These are phyloP conservation scores for Metschnikowia shivogae DNA, from an alignment of 805 yeast species.

Conservation along the genomic window DNA sequence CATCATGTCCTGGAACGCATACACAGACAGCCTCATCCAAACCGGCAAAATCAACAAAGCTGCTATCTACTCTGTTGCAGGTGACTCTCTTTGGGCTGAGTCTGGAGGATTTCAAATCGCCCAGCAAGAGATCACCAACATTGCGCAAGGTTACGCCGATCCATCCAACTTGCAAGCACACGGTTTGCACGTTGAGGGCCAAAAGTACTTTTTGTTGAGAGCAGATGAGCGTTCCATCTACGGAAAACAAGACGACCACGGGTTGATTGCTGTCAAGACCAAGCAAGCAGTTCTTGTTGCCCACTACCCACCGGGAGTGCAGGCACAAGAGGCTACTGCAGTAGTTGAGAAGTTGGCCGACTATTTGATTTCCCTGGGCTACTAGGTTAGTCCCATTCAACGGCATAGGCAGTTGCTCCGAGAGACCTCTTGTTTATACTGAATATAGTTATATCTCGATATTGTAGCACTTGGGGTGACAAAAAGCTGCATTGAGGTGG, in stretches of 20 bases:
- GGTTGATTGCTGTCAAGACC: slow-evolving; percentile 87
- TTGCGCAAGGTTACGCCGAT: slow-evolving; percentile 78
- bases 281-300: slow-evolving; percentile 88
- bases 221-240: slow-evolving; percentile 93
- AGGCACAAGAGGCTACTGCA: slow-evolving; percentile 92
- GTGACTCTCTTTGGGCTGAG: slow-evolving; percentile 92
- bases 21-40: slow-evolving; percentile 87
- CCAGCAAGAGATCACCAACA: slow-evolving; percentile 64
- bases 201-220: slow-evolving; percentile 80
- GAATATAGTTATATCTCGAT: background rate
- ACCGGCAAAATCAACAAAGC: slow-evolving; percentile 88
- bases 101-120: slow-evolving; percentile 62
- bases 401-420: background rate
- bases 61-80: slow-evolving; percentile 89
- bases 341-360: slow-evolving; percentile 96
- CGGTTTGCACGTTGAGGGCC: slow-evolving; percentile 82
- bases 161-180: slow-evolving; percentile 74
- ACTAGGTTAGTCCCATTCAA: slow-evolving; percentile 36
- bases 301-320: slow-evolving; percentile 89
- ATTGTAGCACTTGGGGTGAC: background rate
- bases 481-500: too few relatives aligned
- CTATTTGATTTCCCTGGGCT: slow-evolving; percentile 83
- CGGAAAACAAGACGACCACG: slow-evolving; percentile 86
- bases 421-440: slow-evolving; percentile 1
- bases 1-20: slow-evolving; percentile 53